Evolutionary conservation across 2,329 filamentous ascomycete genomes (phyloP).

Genomic region (Sporothrix brunneoviolacea): DNA sequence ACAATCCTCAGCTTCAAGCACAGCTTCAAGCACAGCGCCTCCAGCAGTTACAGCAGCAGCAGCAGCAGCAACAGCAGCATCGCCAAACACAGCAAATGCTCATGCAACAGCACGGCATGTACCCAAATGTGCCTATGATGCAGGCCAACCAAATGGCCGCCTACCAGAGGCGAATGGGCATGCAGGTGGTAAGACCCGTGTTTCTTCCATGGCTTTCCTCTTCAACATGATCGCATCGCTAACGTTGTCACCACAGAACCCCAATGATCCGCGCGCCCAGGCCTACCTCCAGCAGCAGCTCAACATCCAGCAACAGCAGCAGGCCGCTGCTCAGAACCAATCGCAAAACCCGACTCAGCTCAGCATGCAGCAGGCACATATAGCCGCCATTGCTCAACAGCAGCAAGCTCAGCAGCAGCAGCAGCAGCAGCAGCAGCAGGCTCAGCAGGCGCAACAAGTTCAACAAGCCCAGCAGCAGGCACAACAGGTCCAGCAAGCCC

Average conservation of each 20-base stretch:
- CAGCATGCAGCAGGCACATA: no score
- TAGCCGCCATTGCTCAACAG: slow-evolving; percentile 44
- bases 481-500: slow-evolving; percentile 10
- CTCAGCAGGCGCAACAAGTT: slow-evolving; percentile 35
- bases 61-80: slow-evolving; percentile 53
- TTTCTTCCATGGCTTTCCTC: no score
- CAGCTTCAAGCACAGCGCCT: slow-evolving; percentile 47
- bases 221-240: not conserved
- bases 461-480: slow-evolving; percentile 32
- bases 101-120: slow-evolving; percentile 47
- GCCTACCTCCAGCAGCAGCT: slow-evolving; percentile 39
- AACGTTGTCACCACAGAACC: not conserved
- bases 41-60: slow-evolving; percentile 45
- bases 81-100: slow-evolving; percentile 44
- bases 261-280: slow-evolving; percentile 17
- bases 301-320: slow-evolving; percentile 26
- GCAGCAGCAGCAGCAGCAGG: slow-evolving; percentile 35
- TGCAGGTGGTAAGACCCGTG: not conserved
- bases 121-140: slow-evolving; percentile 53
- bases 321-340: no score
- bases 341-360: no score
- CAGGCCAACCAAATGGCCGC: slow-evolving; percentile 29
- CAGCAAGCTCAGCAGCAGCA: slow-evolving; percentile 29
- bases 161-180: slow-evolving; percentile 33
- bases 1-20: slow-evolving; percentile 30